Evolutionary conservation across 148 eudicot genomes (phyloP).

Genomic region (Arctostaphylos glauca): DNA sequence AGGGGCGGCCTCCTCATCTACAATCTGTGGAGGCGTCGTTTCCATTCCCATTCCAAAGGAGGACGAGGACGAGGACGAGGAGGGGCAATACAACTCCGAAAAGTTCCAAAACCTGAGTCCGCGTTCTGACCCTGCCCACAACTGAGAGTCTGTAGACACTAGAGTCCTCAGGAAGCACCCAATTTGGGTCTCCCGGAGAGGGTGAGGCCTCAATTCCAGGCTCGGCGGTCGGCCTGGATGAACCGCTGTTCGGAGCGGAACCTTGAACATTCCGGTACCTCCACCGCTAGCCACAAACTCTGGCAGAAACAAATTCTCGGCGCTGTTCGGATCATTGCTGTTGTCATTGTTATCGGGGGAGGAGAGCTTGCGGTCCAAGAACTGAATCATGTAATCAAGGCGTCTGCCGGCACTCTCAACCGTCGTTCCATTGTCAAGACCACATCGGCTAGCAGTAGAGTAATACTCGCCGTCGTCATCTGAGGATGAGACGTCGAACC

Average conservation of each 20-base stretch:
- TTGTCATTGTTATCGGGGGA: neutral
- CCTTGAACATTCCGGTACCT: constrained; percentile 48
- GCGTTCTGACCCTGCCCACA: constrained; percentile 82
- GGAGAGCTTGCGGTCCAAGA: constrained; percentile 67
- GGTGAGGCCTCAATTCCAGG: constrained; percentile 78
- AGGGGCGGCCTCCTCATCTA: constrained; percentile 62
- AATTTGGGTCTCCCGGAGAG: constrained; percentile 62
- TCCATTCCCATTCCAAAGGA: constrained; percentile 11
- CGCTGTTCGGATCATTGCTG: neutral
- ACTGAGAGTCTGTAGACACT: constrained; percentile 34
- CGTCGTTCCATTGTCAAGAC: constrained; percentile 22
- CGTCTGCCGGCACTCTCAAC: constrained; percentile 55
- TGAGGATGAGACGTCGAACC: constrained; percentile 53
- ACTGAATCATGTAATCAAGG: constrained; percentile 82
- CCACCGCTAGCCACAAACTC: constrained; percentile 62
- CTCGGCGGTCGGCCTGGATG: constrained; percentile 69
- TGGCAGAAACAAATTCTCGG: constrained; percentile 34
- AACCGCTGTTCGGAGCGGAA: constrained; percentile 51
- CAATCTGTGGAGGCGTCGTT: constrained; percentile 25
- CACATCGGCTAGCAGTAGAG: constrained; percentile 16
- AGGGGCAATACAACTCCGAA: constrained; percentile 39
- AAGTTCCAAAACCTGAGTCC: constrained; percentile 69
- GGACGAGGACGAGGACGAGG: neutral
- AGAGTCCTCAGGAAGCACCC: constrained; percentile 54
- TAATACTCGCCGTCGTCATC: constrained; percentile 35